A percentile compares a stretch with the other conserved stretches of the same genome.
Evolutionary conservation across 768 basidiomycete species (phyloP).

Genomic region (Xanthoconium purpureum): DNA sequence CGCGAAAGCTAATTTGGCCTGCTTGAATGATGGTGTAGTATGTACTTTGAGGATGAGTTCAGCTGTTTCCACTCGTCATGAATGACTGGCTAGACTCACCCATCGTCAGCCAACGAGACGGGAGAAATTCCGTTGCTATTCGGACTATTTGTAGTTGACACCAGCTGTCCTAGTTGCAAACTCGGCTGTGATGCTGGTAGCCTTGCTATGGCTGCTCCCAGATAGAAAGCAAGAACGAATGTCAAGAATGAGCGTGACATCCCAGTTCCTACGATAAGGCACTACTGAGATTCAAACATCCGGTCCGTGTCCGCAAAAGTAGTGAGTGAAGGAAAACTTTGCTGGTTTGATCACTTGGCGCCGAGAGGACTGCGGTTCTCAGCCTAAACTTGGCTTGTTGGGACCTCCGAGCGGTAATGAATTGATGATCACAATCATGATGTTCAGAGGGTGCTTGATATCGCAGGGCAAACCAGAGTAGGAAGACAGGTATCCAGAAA

Average conservation of each 20-base stretch:
- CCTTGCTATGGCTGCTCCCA: constrained; percentile 8
- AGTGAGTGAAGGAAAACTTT: not conserved
- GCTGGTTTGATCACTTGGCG: not conserved
- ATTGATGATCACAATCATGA: not conserved
- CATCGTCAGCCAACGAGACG: constrained; percentile 46
- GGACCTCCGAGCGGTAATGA: not conserved
- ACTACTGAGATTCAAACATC: constrained; percentile 20
- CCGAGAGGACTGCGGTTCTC: not conserved
- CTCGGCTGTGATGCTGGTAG: constrained; percentile 1
- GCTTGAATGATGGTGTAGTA: constrained; percentile 61
- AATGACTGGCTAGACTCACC: constrained; percentile 39
- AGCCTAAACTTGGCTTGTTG: not conserved
- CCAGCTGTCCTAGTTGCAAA: constrained; percentile 10
- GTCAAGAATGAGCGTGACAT: constrained; percentile 21
- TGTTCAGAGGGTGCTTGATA: not conserved
- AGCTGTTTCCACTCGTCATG: not conserved
- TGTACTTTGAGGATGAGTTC: constrained; percentile 43
- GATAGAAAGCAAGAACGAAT: constrained; percentile 8
- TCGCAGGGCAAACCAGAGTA: constrained; percentile 15
- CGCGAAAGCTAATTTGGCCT: constrained; percentile 64
- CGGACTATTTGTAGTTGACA: constrained; percentile 14
- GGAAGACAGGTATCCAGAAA: constrained; percentile 36
- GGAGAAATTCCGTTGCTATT: constrained; percentile 41
- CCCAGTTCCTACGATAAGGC: constrained; percentile 2
- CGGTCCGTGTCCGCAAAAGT: constrained; percentile 3